Base-by-base conservation (phyloP, 306 rosid genomes). In the Castanospermum australe region DNA sequence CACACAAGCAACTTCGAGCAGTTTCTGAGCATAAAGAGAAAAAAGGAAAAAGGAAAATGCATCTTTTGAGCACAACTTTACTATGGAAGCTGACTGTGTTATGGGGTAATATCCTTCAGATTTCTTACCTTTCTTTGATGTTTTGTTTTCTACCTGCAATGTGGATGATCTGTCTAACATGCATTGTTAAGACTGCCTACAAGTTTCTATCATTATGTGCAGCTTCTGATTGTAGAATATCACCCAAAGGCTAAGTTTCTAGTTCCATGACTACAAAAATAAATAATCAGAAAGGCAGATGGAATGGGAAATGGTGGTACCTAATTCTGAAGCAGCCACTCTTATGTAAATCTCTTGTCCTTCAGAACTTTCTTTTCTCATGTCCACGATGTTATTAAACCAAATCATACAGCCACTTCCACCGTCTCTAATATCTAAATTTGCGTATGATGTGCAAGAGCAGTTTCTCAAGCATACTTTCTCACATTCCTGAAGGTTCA, bases 381-480 rank as follows among this genome's bases (percentile, higher is more conserved):
- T 47, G 18, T 75, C 81, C 33, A 82, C 28, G 45, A 82, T 25
- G 8, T 68, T 8, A n/a, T 20, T 35, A 2, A 54, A 59, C 81
- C 85, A 76, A 35, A 82, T 14, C 44, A 69, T 32, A 63, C 81
- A 82, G 30, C 85, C 85, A 48, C 65, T 50, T n/a, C 65, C 66
- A 28, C 32, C 78, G 15, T 52, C 3, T 48, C 67, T 75, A 24
- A 74, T 17, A 47, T 77, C 78, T 10, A 77, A 67, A 65, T 22
- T 35, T 24, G 86, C 11, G 70, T 64, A 87, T n/a, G 88, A 82
- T 55, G 47, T 6, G 65, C 88, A 84, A 5, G 61, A 35, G 18
- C 90, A 87, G 73, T 79, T 82, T 8, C 76, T 66, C 74, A 50
- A 28, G 59, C 88, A 84, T 10, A 18, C 0, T 35, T 25, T 56